Percentiles rank a stretch among this genome's conserved stretches.
These are phyloP conservation scores for Saprolegnia parasitica DNA, from an alignment of 352 stramenopile species.

Conservation along the genomic window DNA sequence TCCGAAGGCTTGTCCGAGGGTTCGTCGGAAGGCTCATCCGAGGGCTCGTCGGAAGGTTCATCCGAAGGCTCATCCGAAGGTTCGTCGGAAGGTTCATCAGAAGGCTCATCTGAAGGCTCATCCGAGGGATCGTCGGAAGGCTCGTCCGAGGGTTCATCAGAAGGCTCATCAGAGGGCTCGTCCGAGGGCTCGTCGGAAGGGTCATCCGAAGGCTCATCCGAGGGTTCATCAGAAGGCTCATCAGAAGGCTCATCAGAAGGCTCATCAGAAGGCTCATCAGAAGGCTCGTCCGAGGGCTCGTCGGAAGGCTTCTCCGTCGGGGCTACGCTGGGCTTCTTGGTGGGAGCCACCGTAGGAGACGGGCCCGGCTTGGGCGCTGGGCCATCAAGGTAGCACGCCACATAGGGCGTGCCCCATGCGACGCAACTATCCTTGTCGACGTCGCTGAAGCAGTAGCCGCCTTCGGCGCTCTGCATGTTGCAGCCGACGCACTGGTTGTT, in stretches of 20 bases:
- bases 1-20: too few species aligned
- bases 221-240: conserved; percentile 2
- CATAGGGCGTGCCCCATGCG: conserved; percentile 8
- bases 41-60: too few species aligned
- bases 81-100: too few species aligned
- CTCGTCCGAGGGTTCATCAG: not conserved
- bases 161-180: not conserved
- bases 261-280: not conserved
- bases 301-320: not conserved
- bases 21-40: not conserved
- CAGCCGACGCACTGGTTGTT: conserved; percentile 4
- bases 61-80: too few species aligned
- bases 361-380: too few species aligned
- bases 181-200: not conserved
- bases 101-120: too few species aligned
- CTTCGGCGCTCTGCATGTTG: conserved; percentile 13
- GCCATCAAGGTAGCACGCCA: conserved; percentile 9
- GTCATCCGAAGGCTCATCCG: too few species aligned
- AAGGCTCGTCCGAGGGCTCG: not conserved
- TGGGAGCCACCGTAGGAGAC: too few species aligned
- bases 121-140: not conserved
- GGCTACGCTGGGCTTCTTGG: not conserved
- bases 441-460: conserved; percentile 10
- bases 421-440: conserved; percentile 13
- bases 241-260: not conserved